Evolutionary conservation across 306 rosid genomes (phyloP).

Genomic region (Cucurbita moschata): DNA sequence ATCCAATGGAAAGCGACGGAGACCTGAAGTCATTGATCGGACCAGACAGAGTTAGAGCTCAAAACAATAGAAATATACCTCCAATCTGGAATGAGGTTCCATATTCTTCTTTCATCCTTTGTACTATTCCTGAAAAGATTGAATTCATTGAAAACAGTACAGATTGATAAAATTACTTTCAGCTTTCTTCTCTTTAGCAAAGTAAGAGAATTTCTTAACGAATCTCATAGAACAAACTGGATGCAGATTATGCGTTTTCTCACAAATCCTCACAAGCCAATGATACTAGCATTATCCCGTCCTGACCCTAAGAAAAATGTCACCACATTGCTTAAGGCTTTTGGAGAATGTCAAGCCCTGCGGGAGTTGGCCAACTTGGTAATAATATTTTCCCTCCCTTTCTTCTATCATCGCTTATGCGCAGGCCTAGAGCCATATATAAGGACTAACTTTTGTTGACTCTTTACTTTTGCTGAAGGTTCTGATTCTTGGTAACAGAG

Average conservation of each 20-base stretch:
- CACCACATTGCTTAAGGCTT: conserved; percentile 69
- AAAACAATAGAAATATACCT: conserved; percentile 45
- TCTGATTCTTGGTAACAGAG: conserved; percentile 76
- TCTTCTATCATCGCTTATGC: not conserved
- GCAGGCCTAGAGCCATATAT: not conserved
- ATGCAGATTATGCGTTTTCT: conserved; percentile 64
- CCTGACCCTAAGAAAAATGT: conserved; percentile 92
- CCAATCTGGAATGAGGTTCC: conserved; percentile 73
- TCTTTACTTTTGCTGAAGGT: conserved; percentile 28
- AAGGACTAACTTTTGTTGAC: conserved; percentile 10
- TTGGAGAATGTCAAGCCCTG: conserved; percentile 59
- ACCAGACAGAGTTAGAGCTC: conserved; percentile 46
- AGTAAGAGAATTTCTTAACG: not conserved
- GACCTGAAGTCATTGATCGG: conserved; percentile 60
- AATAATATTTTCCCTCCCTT: not conserved
- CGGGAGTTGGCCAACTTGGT: conserved; percentile 73
- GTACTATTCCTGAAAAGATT: not conserved
- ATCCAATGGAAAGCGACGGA: conserved; percentile 46
- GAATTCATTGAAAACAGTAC: not conserved
- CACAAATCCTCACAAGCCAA: conserved; percentile 86
- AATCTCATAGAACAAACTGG: not conserved
- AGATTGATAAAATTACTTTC: not conserved
- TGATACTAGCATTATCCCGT: conserved; percentile 67
- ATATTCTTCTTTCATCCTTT: conserved; percentile 9
- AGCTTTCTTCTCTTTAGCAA: not conserved